A percentile compares a stretch with the other conserved stretches of the same genome.
phyloP scores from a whole-genome alignment of 2,329 filamentous ascomycete species.

The Cladobotryum protrusum region DNA sequence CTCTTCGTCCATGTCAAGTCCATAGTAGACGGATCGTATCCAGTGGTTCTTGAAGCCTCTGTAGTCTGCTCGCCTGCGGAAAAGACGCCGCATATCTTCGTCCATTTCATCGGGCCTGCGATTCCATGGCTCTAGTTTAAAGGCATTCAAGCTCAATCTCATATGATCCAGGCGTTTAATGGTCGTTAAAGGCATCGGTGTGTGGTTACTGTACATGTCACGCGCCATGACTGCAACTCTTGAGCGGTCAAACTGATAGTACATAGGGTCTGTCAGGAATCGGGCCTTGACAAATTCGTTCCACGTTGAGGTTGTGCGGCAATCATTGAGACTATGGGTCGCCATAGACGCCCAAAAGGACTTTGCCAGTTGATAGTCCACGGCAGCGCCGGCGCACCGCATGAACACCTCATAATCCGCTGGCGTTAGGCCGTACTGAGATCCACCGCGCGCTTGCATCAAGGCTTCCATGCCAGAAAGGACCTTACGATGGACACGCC shows the following conservation, averaged over 20 bases:
- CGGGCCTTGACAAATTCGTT: conserved; percentile 42
- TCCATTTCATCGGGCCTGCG: conserved; percentile 17
- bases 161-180: conserved; percentile 25
- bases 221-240: conserved; percentile 35
- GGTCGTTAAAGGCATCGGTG: conserved; percentile 4
- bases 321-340: conserved; percentile 18
- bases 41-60: conserved; percentile 25
- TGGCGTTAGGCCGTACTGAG: conserved; percentile 22
- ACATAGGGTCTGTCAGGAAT: conserved; percentile 40
- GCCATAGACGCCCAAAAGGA: conserved; percentile 31
- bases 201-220: conserved; percentile 26
- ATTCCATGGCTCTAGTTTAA: conserved; percentile 25
- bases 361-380: conserved; percentile 29
- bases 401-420: conserved; percentile 41
- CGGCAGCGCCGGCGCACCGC: conserved; percentile 41
- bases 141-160: conserved; percentile 23
- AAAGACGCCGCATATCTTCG: conserved; percentile 21
- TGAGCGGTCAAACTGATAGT: conserved; percentile 39
- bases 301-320: conserved; percentile 31
- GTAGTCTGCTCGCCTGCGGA: conserved; percentile 21
- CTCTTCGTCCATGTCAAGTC: conserved; percentile 30
- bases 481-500: conserved; percentile 34
- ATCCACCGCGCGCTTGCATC: conserved; percentile 24
- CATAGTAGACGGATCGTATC: conserved; percentile 17
- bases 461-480: conserved; percentile 31